These are phyloP conservation scores for Calonectria pteridis DNA, from an alignment of 2,329 filamentous ascomycete genomes.

Conservation along the genomic window DNA sequence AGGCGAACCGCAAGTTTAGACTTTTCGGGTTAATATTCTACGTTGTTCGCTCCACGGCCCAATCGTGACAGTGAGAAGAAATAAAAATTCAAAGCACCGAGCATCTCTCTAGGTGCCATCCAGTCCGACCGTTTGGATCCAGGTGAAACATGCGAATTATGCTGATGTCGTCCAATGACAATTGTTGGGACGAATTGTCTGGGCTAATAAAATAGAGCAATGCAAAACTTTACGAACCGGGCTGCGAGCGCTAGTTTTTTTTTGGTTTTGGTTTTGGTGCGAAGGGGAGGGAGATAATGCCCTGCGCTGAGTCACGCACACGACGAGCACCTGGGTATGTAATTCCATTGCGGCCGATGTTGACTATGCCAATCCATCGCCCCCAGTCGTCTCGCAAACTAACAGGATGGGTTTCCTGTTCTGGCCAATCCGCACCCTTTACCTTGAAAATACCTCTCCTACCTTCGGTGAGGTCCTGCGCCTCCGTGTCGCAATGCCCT, in stretches of 20 bases:
- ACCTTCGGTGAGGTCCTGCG: slow-evolving; percentile 12
- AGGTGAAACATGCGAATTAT: not conserved
- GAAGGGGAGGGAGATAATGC: slow-evolving; percentile 28
- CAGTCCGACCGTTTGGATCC: not conserved
- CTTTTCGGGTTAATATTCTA: not conserved
- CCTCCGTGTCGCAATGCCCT: slow-evolving; percentile 19
- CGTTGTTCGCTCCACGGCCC: not conserved
- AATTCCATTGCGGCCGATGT: slow-evolving; percentile 35
- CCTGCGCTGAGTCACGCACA: slow-evolving; percentile 19
- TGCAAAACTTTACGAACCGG: not conserved
- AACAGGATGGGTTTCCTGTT: slow-evolving; percentile 6
- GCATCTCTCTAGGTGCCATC: not conserved
- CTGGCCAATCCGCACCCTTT: slow-evolving; percentile 26
- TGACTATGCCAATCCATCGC: slow-evolving; percentile 22
- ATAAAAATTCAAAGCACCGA: not conserved
- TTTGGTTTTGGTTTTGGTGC: slow-evolving; percentile 2
- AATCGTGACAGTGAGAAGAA: too few species aligned
- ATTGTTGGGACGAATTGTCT: not conserved
- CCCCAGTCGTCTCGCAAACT: not conserved
- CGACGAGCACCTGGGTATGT: too few species aligned
- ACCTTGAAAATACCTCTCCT: slow-evolving; percentile 24
- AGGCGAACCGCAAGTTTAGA: not conserved
- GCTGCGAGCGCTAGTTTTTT: slow-evolving; percentile 9
- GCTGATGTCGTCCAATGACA: not conserved
- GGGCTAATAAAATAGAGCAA: not conserved